Conservation (phyloP, 1,284 basidiomycete genomes). For the Ustilago vetiveriae region DNA sequence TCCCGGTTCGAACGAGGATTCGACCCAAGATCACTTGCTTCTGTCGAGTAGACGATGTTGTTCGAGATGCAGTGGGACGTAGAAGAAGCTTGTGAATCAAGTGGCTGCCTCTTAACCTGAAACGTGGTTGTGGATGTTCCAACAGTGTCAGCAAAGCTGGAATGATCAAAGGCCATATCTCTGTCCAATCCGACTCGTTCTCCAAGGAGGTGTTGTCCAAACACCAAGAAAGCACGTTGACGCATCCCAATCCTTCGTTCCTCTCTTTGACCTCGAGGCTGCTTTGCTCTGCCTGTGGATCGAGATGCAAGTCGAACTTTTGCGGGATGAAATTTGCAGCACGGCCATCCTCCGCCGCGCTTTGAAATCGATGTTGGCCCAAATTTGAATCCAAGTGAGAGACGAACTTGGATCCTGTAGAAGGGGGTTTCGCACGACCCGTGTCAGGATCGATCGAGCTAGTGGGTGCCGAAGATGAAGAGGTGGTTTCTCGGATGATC, state of each 20-base stretch:
- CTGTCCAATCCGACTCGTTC: constrained; percentile 24
- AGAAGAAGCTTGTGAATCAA: constrained; percentile 9
- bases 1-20: constrained; percentile 34
- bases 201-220: constrained; percentile 8
- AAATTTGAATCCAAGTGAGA: constrained; percentile 22
- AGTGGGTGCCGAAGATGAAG: constrained; percentile 11
- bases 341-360: constrained; percentile 16
- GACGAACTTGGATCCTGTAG: constrained; percentile 10
- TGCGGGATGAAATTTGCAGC: constrained; percentile 15
- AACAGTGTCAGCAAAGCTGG: constrained; percentile 38
- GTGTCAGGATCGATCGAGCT: constrained; percentile 19
- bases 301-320: constrained; percentile 13
- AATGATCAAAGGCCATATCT: constrained; percentile 29
- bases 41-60: not conserved
- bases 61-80: not conserved
- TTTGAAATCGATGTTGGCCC: constrained; percentile 28
- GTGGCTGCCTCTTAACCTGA: constrained; percentile 14
- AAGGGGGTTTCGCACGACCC: constrained; percentile 17
- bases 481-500: constrained; percentile 18
- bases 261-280: not conserved
- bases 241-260: constrained; percentile 34
- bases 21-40: constrained; percentile 5
- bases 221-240: constrained; percentile 30
- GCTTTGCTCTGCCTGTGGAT: no score
- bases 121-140: constrained; percentile 35